These are phyloP conservation scores for Microcyclosporella mali DNA, from an alignment of 2,329 filamentous ascomycete genomes.

Conservation along the genomic window DNA sequence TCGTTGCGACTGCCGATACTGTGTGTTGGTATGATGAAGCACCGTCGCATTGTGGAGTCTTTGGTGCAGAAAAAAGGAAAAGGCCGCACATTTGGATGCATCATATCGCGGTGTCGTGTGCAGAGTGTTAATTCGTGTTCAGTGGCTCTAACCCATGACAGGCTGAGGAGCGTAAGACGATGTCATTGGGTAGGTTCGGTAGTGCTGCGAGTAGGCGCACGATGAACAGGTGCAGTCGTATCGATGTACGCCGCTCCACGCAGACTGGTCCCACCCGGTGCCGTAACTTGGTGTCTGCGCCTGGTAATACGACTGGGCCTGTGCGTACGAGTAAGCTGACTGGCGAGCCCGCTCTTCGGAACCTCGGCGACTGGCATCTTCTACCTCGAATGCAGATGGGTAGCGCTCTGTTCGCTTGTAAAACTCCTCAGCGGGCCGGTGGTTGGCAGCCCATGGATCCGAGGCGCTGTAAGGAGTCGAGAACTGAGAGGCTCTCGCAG, in stretches of 20 bases:
- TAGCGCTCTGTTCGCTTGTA: constrained; percentile 30
- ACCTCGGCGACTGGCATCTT: constrained; percentile 28
- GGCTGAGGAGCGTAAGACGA: constrained; percentile 31
- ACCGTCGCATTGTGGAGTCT: constrained; percentile 3
- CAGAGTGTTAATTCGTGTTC: constrained; percentile 12
- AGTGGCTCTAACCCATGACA: constrained; percentile 29
- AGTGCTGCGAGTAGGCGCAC: constrained; percentile 31
- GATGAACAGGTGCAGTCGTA: constrained; percentile 32
- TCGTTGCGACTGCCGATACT: background rate
- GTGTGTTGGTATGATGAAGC: background rate
- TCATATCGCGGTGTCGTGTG: constrained; percentile 8
- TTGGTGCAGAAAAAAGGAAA: constrained; percentile 8
- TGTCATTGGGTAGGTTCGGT: constrained; percentile 29
- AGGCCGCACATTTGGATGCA: constrained; percentile 8
- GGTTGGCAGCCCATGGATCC: constrained; percentile 29
- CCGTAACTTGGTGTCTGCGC: constrained; percentile 20
- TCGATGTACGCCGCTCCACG: constrained; percentile 29
- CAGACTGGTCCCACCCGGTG: constrained; percentile 29
- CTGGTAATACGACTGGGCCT: constrained; percentile 25
- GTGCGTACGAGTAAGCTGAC: constrained; percentile 26
- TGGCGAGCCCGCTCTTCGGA: constrained; percentile 30
- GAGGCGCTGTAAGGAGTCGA: constrained; percentile 28
- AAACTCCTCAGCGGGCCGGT: constrained; percentile 29
- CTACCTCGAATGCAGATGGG: constrained; percentile 27
- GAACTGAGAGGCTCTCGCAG: constrained; percentile 29